A percentile compares a stretch with the other conserved stretches of the same genome.
phyloP scores from a whole-genome alignment of 495 filamentous ascomycete species.

The Penicillium ucsense region DNA sequence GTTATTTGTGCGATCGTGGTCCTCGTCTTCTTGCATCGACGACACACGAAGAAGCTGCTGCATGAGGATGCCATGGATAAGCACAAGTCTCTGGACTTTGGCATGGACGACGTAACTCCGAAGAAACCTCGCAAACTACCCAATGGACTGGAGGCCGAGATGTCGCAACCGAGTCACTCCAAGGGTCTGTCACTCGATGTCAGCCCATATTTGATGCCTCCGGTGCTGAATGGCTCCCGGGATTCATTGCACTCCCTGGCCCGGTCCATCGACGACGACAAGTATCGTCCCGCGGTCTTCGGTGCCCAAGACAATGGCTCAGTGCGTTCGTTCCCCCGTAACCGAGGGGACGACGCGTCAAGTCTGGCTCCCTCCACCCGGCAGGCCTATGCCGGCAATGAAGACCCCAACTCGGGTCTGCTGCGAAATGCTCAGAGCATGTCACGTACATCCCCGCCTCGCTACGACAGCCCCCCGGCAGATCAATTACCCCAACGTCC shows the following conservation, averaged over 20 bases:
- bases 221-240: slow-evolving; percentile 62
- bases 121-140: slow-evolving; percentile 29
- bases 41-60: slow-evolving; percentile 61
- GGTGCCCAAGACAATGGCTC: slow-evolving; percentile 49
- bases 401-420: slow-evolving; percentile 52
- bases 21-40: slow-evolving; percentile 67
- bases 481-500: slow-evolving; percentile 11
- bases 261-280: slow-evolving; percentile 68
- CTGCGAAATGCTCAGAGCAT: slow-evolving; percentile 54
- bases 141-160: slow-evolving; percentile 13
- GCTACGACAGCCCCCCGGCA: slow-evolving; percentile 17
- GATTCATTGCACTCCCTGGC: slow-evolving; percentile 81
- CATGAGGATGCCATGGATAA: slow-evolving; percentile 79
- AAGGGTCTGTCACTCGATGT: slow-evolving; percentile 75
- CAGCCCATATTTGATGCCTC: slow-evolving; percentile 79
- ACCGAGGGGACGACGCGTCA: slow-evolving; percentile 48
- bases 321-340: slow-evolving; percentile 40
- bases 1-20: slow-evolving; percentile 56
- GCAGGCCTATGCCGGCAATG: slow-evolving; percentile 27
- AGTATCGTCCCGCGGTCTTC: slow-evolving; percentile 65
- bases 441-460: slow-evolving; percentile 52
- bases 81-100: slow-evolving; percentile 91
- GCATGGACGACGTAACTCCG: slow-evolving; percentile 47
- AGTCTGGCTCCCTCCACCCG: slow-evolving; percentile 47
- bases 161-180: slow-evolving; percentile 35